A percentile compares a stretch with the other conserved stretches of the same genome.
These are phyloP conservation scores for Colletotrichum neosansevieriae DNA, from an alignment of 2,329 filamentous ascomycete genomes.

Conservation along the genomic window DNA sequence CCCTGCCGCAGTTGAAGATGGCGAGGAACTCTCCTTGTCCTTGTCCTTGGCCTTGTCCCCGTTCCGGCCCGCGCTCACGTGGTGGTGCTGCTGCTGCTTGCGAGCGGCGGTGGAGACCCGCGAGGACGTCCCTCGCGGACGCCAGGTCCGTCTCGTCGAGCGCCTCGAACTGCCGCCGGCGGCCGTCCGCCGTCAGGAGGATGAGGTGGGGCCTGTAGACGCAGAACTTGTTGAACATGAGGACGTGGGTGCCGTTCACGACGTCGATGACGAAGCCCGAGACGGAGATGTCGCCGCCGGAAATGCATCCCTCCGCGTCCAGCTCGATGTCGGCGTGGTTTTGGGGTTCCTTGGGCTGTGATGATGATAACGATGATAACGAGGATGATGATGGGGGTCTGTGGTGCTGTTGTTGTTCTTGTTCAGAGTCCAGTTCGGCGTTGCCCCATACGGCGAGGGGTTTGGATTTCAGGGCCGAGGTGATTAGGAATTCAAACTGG, in stretches of 20 bases:
- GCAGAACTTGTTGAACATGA: conserved; percentile 62
- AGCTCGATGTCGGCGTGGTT: neutral
- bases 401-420: neutral
- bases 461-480: conserved; percentile 30
- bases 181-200: conserved; percentile 60
- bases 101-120: neutral
- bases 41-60: neutral
- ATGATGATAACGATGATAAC: neutral
- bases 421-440: conserved; percentile 16
- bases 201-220: conserved; percentile 61
- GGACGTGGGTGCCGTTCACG: conserved; percentile 56
- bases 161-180: conserved; percentile 58
- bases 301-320: conserved; percentile 37
- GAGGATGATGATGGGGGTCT: neutral
- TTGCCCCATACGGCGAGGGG: conserved; percentile 28
- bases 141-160: conserved; percentile 54
- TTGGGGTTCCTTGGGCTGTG: neutral
- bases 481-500: conserved; percentile 37
- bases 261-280: conserved; percentile 55
- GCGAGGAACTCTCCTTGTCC: conserved; percentile 48
- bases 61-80: conserved; percentile 36
- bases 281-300: conserved; percentile 57
- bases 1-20: conserved; percentile 61
- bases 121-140: conserved; percentile 44
- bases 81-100: too few species aligned